A percentile compares a stretch with the other conserved stretches of the same genome.
Evolutionary conservation across 176 grass and related monocot genomes (phyloP).

Genomic region (Neostapfia colusana): DNA sequence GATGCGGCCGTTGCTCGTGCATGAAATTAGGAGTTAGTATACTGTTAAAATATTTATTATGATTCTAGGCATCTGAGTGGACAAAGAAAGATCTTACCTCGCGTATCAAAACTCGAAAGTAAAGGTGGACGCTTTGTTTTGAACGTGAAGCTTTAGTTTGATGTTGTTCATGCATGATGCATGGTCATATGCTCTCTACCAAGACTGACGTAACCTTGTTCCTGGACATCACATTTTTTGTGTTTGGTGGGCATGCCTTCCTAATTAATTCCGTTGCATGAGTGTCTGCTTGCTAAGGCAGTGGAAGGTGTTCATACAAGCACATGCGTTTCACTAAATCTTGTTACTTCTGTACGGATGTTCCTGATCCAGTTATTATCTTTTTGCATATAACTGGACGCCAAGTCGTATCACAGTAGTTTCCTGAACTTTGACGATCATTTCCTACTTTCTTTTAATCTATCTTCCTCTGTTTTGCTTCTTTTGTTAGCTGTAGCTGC

Average conservation of each 20-base stretch:
- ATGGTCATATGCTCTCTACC: neutral
- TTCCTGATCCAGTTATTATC: neutral
- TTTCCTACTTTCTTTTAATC: too few relatives aligned
- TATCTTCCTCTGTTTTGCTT: neutral
- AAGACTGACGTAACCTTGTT: slow-evolving; percentile 3
- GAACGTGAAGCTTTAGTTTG: neutral
- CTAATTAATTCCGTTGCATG: neutral
- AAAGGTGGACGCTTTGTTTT: neutral
- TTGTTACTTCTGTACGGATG: neutral
- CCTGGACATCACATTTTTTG: slow-evolving; percentile 15
- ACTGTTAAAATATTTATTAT: neutral
- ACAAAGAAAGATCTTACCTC: neutral
- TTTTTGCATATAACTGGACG: too few relatives aligned
- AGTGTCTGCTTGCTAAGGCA: neutral
- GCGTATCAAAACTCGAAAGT: neutral
- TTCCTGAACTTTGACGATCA: too few relatives aligned
- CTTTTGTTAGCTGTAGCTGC: neutral
- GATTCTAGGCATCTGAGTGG: too few relatives aligned
- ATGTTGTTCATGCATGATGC: neutral
- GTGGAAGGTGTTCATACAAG: neutral
- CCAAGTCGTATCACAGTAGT: too few relatives aligned
- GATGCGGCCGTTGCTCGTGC: neutral
- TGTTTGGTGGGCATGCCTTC: slow-evolving; percentile 2
- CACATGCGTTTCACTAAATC: neutral
- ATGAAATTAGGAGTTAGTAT: too few relatives aligned